These are phyloP conservation scores for Wallacemonas rigidus DNA, from an alignment of 208 protist species.

Conservation along the genomic window DNA sequence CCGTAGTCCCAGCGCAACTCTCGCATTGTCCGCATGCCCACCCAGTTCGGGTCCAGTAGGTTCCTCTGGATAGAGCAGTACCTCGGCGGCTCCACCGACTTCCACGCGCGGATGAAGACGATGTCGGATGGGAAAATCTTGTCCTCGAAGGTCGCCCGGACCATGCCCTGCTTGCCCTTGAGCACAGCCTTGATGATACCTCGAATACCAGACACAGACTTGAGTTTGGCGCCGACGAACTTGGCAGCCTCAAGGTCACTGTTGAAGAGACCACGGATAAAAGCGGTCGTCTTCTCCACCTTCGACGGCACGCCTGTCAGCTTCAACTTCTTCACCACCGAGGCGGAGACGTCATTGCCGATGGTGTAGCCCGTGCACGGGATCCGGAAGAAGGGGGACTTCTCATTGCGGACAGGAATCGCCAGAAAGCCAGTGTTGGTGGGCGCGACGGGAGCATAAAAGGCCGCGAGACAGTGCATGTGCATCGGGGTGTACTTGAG, in stretches of 20 bases:
- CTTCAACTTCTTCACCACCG: constrained; percentile 99
- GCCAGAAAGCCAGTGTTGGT: constrained; percentile 96
- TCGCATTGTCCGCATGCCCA: constrained; percentile 85
- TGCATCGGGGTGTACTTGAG: constrained; percentile 99
- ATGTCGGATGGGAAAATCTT: constrained; percentile 98
- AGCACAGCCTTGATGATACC: constrained; percentile 98
- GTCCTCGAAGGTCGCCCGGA: constrained; percentile 99
- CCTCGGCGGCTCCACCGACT: constrained; percentile 91
- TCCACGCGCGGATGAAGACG: constrained; percentile 99
- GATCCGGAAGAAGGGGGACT: constrained; percentile 92
- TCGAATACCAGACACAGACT: constrained; percentile 98
- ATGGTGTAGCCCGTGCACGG: constrained; percentile 96
- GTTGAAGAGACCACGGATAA: constrained; percentile 97
- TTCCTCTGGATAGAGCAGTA: constrained; percentile 98
- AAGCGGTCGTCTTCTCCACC: constrained; percentile 98
- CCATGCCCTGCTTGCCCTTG: constrained; percentile 90
- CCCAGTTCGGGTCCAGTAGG: constrained; percentile 84
- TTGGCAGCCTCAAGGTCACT: constrained; percentile 95
- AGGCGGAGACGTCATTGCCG: constrained; percentile 93
- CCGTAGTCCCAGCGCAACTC: constrained; percentile 81
- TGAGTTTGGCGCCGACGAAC: constrained; percentile 98
- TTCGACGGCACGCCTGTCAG: constrained; percentile 97
- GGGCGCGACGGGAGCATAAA: constrained; percentile 97
- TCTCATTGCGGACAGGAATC: constrained; percentile 79
- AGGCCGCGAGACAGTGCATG: constrained; percentile 98